phyloP scores from a whole-genome alignment of 2,329 filamentous ascomycete species.

The Lecanicillium sp. region DNA sequence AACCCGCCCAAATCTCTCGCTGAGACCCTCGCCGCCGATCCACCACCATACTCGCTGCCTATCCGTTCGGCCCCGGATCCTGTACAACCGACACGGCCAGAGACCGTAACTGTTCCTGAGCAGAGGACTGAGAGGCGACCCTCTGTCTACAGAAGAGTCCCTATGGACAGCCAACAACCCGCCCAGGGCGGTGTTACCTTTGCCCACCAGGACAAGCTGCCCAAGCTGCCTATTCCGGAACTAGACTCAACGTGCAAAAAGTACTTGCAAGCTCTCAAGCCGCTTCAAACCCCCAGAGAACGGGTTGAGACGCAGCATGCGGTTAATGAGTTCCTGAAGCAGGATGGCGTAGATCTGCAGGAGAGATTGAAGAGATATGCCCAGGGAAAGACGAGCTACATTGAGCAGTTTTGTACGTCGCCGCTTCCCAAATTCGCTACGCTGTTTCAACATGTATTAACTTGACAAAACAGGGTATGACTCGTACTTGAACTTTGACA shows the following conservation, averaged over 20 bases:
- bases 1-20: slow-evolving; percentile 65
- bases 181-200: slow-evolving; percentile 75
- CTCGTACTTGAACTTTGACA: slow-evolving; percentile 96
- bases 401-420: slow-evolving; percentile 91
- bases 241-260: slow-evolving; percentile 69
- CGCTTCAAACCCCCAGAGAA: slow-evolving; percentile 73
- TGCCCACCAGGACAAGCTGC: slow-evolving; percentile 77
- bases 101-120: background rate
- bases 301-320: slow-evolving; percentile 75
- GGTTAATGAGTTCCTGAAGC: slow-evolving; percentile 72
- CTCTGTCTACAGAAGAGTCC: slow-evolving; percentile 30
- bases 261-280: slow-evolving; percentile 72
- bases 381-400: slow-evolving; percentile 85
- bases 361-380: slow-evolving; percentile 88
- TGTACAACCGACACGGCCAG: slow-evolving; percentile 10
- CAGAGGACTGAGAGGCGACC: slow-evolving; percentile 14
- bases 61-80: slow-evolving; percentile 34
- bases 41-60: slow-evolving; percentile 20
- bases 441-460: background rate
- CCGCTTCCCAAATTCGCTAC: background rate
- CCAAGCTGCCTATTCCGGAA: slow-evolving; percentile 88
- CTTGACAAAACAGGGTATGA: slow-evolving; percentile 69
- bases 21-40: slow-evolving; percentile 54
- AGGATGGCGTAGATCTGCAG: slow-evolving; percentile 77
- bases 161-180: slow-evolving; percentile 47